Base-by-base conservation (phyloP, 176 grass and related monocot species). In the Puya raimondii region DNA sequence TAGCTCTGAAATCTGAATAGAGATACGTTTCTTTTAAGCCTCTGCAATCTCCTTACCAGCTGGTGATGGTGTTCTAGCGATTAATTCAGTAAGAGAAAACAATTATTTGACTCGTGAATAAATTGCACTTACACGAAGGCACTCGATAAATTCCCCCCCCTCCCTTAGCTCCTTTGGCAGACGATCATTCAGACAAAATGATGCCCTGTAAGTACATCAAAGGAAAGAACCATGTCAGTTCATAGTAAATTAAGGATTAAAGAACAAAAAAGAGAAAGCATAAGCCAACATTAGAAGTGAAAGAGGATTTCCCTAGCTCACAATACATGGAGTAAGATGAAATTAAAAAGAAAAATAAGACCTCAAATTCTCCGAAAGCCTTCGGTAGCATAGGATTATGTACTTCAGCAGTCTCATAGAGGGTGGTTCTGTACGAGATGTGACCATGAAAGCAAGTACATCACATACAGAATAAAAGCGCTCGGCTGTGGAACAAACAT, bases 351-450 rank as follows among this genome's bases (percentile, higher is more conserved):
- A 4, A 67, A 26, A 42, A 47, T 42, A 17, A 17, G 11, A 67
- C 65, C 65, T 67, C 25, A 16, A 12, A 42, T 67, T 14, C 65
- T 67, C 33, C 12, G 65, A 67, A 67, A 67, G 65, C 27, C 65
- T 67, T 14, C 3, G 26, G 17, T 67, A 67, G n/a, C 65, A 67
- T 12, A 11, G 33, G 1, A 67, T 67, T 42, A 67, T 67, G n/a
- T 67, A 29, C 27, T 67, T 67, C 65, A 67, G 26, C 23, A 67
- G 65, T 29, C 27, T 67, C 13, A 2, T 8, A n/a, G 29, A 49
- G 65, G 65, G 65, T n/a, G 15, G 65, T 47, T 47, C 65, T 10
- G 2, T 9, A 14, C 33, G 65, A 67, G 23, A 11, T 7, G 4
- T 33, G 25, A 67, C 27, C 65, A 67, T 67, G 25, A 29, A 47